Evolutionary conservation across 306 rosid genomes (phyloP).

Genomic region (Prunus campanulata): DNA sequence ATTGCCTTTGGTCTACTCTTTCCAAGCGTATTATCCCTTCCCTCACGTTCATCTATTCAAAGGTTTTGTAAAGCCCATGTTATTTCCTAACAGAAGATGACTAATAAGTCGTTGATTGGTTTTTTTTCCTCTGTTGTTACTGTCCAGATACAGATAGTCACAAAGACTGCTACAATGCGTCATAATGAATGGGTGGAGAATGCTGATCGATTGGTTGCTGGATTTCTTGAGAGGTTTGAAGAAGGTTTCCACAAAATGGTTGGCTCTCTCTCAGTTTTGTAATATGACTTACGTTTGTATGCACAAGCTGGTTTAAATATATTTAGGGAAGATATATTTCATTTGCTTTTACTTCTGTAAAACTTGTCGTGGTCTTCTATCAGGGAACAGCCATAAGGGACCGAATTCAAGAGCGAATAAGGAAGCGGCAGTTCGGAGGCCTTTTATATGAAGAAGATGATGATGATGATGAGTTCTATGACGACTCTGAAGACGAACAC

Average conservation of each 20-base stretch:
- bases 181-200: constrained; percentile 98
- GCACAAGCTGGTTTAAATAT: constrained; percentile 10
- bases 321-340: constrained; percentile 9
- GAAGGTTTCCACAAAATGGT: constrained; percentile 99
- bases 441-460: constrained; percentile 31
- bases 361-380: not conserved
- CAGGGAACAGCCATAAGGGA: constrained; percentile 97
- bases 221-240: constrained; percentile 98
- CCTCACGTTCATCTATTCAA: not conserved
- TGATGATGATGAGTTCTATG: constrained; percentile 63
- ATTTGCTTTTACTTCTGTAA: not conserved
- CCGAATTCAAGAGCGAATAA: constrained; percentile 83
- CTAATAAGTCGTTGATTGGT: not conserved
- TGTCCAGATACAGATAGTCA: constrained; percentile 50
- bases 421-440: constrained; percentile 51
- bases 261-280: constrained; percentile 20
- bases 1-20: not conserved
- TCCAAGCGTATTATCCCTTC: not conserved
- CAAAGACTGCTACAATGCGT: constrained; percentile 78
- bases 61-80: not conserved
- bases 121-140: constrained; percentile 6
- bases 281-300: not conserved
- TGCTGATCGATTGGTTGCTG: constrained; percentile 97
- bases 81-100: not conserved
- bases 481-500: constrained; percentile 36